Base-by-base conservation (phyloP, 441 rosid genomes). In the Lagerstroemia fauriei region DNA sequence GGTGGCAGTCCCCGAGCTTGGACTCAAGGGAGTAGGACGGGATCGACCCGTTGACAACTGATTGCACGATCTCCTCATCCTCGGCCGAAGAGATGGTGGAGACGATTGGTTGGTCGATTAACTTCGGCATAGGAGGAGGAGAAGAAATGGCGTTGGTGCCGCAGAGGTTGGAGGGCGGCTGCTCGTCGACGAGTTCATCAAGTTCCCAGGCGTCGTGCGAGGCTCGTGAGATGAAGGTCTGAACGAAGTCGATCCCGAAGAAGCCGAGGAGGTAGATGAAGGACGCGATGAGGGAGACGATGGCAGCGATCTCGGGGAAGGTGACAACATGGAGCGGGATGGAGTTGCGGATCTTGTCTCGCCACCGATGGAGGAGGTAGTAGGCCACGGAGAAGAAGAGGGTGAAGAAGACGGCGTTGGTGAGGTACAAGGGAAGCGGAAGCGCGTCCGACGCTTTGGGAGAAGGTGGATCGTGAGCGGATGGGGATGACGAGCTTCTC, bases 361-460 rank as follows among this genome's bases (percentile, higher is more conserved):
- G 81, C 84, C 84, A 82, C 51, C 84, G 77, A 65, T 72, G 84
- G 78, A 82, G 84, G 78, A 82, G 84, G 81, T 82, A 77, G 77
- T 82, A 82, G 71, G 84, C 84, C 66, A 82, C 84, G 81, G 84
- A 82, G 81, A 82, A 82, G 84, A 82, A 82, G 73, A 82, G 84
- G 61, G 84, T 82, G 84, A 82, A 82, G 84, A 82, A 82, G 59
- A 82, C 81, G 63, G 77, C 77, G 73, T 82, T 82, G 56, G 84
- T 82, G 63, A 82, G 84, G 84, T 78, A 77, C 57, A 82, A 81
- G 8, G 85, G 85, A 25, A 82, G 77, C 57, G 85, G 85, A 29
- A 82, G 85, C 12, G 85, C 85, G 74, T 82, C 85, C 38, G 85
- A 82, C 38, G 85, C 85, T 47, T 82, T 82, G 14, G 81, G 81